These are phyloP conservation scores for Penicillium aurantiogriseum DNA, from an alignment of 2,329 filamentous ascomycete species.

Conservation along the genomic window DNA sequence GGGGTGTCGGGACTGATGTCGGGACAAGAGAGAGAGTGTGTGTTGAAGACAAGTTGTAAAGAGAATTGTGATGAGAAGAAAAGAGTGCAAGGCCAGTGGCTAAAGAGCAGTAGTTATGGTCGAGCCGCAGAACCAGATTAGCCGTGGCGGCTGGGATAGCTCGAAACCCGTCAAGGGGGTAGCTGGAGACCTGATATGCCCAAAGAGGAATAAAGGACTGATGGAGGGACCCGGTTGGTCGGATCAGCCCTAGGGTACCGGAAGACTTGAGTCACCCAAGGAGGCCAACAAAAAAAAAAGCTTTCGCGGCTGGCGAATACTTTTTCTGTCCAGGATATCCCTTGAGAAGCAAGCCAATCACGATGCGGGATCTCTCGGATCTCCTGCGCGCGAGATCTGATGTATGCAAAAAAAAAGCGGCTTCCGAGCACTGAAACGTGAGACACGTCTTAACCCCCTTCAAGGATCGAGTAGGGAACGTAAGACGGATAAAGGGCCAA, in stretches of 20 bases:
- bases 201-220: constrained; percentile 1
- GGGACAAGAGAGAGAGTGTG: neutral
- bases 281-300: constrained; percentile 5
- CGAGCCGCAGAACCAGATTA: neutral
- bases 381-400: constrained; percentile 14
- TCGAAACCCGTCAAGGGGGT: constrained; percentile 15
- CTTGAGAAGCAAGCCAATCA: constrained; percentile 8
- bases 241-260: neutral
- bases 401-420: constrained; percentile 13
- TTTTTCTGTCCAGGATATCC: neutral
- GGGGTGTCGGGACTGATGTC: neutral
- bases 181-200: constrained; percentile 5
- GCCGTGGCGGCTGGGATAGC: constrained; percentile 15
- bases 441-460: constrained; percentile 13
- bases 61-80: neutral
- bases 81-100: neutral
- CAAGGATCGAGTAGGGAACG: neutral
- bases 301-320: constrained; percentile 3
- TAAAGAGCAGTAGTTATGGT: constrained; percentile 7
- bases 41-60: neutral
- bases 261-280: constrained; percentile 6
- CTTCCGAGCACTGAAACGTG: constrained; percentile 9
- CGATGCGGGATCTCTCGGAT: constrained; percentile 1
- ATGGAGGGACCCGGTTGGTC: constrained; percentile 1
- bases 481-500: neutral